Evolutionary conservation across 129 eudicot genomes (phyloP).

Genomic region (Cynara cardunculus): DNA sequence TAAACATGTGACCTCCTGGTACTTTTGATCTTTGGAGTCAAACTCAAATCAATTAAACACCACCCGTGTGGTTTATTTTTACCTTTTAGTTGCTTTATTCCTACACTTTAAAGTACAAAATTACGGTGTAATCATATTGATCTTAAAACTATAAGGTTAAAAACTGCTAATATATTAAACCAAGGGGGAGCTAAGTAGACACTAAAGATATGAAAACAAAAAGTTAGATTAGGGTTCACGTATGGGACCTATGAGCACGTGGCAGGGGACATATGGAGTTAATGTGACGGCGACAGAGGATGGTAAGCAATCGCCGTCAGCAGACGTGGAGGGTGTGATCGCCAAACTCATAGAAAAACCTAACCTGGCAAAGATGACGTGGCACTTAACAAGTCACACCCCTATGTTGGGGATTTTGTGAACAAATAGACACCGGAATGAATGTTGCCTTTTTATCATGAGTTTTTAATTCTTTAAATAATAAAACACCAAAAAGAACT

Average conservation of each 20-base stretch:
- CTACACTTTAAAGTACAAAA: too few relatives aligned
- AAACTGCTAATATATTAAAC: too few relatives aligned
- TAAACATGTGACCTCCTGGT: too few relatives aligned
- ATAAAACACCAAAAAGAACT: too few relatives aligned
- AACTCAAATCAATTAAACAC: too few relatives aligned
- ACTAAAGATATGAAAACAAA: not conserved
- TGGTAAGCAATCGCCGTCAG: not conserved
- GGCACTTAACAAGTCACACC: slow-evolving; percentile 19
- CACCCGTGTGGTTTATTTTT: too few relatives aligned
- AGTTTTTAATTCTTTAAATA: not conserved
- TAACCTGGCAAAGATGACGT: not conserved
- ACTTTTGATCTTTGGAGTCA: too few relatives aligned
- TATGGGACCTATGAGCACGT: not conserved
- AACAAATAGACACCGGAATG: slow-evolving; percentile 10
- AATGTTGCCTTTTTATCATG: not conserved
- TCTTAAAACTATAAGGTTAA: too few relatives aligned
- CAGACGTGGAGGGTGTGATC: not conserved
- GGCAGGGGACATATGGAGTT: not conserved
- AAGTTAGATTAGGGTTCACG: not conserved
- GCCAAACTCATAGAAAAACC: not conserved
- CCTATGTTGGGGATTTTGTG: slow-evolving; percentile 8
- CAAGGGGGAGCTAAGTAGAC: too few relatives aligned
- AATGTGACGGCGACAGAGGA: not conserved
- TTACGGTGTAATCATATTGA: too few relatives aligned
- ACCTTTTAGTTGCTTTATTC: too few relatives aligned